Percentiles rank a stretch among this genome's conserved stretches.
Conservation (phyloP, 371 early-diverging fungal species). For the Basidiobolus meristosporus region DNA sequence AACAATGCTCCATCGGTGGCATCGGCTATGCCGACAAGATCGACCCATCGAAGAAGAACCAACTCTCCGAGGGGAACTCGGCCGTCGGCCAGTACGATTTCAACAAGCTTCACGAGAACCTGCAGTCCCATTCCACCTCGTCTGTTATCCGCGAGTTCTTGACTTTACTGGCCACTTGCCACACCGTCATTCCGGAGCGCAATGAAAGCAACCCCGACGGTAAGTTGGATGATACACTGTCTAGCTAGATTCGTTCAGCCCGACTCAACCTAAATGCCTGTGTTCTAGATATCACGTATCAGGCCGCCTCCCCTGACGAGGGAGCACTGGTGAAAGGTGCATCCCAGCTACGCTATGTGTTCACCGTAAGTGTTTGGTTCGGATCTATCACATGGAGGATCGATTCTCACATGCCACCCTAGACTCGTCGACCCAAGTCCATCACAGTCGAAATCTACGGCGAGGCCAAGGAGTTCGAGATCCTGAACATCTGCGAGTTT, state of each 20-base stretch:
- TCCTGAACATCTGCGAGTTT: conserved; percentile 91
- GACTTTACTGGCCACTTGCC: conserved; percentile 78
- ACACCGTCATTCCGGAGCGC: conserved; percentile 90
- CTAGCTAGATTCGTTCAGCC: too few species aligned
- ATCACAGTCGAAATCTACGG: conserved; percentile 53
- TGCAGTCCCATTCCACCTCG: conserved; percentile 33
- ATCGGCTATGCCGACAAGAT: conserved; percentile 53
- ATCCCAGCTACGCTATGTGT: conserved; percentile 31
- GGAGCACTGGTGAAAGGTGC: conserved; percentile 79
- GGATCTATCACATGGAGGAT: too few species aligned
- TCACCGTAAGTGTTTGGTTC: conserved; percentile 9
- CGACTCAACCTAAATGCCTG: too few species aligned
- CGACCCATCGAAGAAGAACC: conserved; percentile 10
- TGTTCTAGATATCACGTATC: conserved; percentile 58
- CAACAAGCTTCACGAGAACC: conserved; percentile 32
- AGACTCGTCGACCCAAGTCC: conserved; percentile 71
- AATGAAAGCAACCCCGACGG: conserved; percentile 6
- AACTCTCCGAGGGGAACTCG: conserved; percentile 27
- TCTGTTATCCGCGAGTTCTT: conserved; percentile 53
- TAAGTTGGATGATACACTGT: too few species aligned
- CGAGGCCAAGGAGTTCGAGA: conserved; percentile 50
- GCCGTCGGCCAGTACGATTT: conserved; percentile 46
- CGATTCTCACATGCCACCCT: conserved; percentile 7
- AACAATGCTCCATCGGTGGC: conserved; percentile 63
- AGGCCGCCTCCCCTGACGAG: conserved; percentile 84